These are phyloP conservation scores for Pichia sp. DNA, from an alignment of 1,139 yeast species.

Conservation along the genomic window DNA sequence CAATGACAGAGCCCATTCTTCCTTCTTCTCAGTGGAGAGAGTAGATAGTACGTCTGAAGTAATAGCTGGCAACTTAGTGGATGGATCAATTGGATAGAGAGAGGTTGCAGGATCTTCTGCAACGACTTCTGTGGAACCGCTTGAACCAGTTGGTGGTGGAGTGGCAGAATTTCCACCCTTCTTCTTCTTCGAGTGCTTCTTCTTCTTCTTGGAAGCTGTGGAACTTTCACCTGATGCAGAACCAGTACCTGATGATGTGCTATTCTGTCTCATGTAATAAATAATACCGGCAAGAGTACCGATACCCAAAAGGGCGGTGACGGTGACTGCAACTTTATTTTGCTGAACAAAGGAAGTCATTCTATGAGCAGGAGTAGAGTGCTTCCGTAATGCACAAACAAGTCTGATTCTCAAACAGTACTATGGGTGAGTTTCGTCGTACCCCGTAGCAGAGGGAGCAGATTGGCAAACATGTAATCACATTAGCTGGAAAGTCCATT, in stretches of 20 bases:
- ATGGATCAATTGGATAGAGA: conserved; percentile 37
- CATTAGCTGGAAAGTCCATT: too few species aligned
- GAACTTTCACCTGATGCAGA: conserved; percentile 10
- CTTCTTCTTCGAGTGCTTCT: conserved; percentile 37
- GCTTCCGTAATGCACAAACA: too few species aligned
- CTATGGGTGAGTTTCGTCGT: too few species aligned
- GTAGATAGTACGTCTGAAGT: conserved; percentile 38
- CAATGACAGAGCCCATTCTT: conserved; percentile 65
- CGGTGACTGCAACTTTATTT: conserved; percentile 51
- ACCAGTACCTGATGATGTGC: conserved; percentile 8
- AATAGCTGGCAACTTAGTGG: conserved; percentile 51
- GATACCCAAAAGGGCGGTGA: conserved; percentile 56
- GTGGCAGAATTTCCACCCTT: conserved; percentile 30
- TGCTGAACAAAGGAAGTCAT: conserved; percentile 10
- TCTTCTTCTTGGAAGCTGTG: conserved; percentile 28
- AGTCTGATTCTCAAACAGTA: too few species aligned
- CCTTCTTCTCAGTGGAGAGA: conserved; percentile 49
- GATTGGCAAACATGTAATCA: too few species aligned
- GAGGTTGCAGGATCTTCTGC: conserved; percentile 14
- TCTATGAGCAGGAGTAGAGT: too few species aligned
- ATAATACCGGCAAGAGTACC: conserved; percentile 57
- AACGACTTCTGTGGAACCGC: conserved; percentile 11
- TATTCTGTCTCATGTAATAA: conserved; percentile 35
- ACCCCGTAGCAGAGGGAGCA: too few species aligned
- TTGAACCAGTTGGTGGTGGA: conserved; percentile 11